These are phyloP conservation scores for Aquilaria yunnanensis DNA, from an alignment of 345 rosid genomes.

Conservation along the genomic window DNA sequence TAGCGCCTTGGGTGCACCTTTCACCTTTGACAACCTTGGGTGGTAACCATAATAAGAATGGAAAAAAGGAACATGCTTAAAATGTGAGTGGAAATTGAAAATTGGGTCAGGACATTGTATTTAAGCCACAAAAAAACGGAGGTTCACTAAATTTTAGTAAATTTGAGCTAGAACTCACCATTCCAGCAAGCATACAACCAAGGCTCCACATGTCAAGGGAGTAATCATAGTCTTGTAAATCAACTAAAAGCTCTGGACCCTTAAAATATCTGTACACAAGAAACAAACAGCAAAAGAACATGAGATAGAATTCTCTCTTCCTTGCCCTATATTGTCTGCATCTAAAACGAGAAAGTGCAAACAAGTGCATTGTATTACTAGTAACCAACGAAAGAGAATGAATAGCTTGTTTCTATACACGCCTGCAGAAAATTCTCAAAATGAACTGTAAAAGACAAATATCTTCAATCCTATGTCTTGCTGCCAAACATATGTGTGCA, in stretches of 20 bases:
- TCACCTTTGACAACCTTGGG: no score
- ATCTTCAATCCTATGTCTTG: no score
- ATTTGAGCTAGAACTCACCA: conserved; percentile 42
- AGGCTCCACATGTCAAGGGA: conserved; percentile 98
- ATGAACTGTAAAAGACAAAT: no score
- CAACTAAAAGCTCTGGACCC: conserved; percentile 98
- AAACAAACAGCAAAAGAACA: neutral
- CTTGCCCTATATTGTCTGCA: no score
- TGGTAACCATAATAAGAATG: no score
- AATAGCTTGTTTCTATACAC: neutral
- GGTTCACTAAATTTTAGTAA: conserved; percentile 4
- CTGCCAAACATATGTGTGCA: no score
- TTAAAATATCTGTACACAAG: conserved; percentile 70
- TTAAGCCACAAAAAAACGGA: neutral
- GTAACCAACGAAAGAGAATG: neutral
- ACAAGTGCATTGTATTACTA: neutral
- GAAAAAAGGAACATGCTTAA: no score
- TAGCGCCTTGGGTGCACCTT: no score
- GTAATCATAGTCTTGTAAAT: conserved; percentile 96
- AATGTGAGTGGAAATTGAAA: no score
- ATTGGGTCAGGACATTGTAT: no score
- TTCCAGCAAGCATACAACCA: conserved; percentile 99
- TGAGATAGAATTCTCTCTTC: neutral
- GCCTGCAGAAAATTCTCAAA: neutral
- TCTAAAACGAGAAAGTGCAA: neutral